Conservation (phyloP, 345 rosid species). For the Dipteronia dyeriana region DNA sequence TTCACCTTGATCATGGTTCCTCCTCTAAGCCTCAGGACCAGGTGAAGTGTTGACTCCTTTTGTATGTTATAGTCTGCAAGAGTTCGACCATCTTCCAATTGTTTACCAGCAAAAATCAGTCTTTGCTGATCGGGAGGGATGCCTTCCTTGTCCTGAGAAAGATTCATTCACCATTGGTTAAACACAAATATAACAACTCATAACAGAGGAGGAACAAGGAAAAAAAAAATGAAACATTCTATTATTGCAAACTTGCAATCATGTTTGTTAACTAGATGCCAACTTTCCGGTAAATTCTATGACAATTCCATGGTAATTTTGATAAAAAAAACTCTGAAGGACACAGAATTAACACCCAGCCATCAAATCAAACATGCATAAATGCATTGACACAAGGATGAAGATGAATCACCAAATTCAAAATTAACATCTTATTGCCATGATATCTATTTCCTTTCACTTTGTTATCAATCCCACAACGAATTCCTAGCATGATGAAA, state of each 20-base stretch:
- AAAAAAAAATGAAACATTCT: background rate
- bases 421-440: background rate
- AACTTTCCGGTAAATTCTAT: background rate
- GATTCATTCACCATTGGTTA: background rate
- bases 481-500: background rate
- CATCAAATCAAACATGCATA: background rate
- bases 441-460: background rate
- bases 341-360: background rate
- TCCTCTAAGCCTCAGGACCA: conserved; percentile 92
- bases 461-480: background rate
- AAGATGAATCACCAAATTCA: background rate
- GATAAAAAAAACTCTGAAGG: background rate
- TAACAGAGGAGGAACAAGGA: background rate
- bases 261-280: too few relatives aligned
- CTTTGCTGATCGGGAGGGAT: conserved; percentile 96
- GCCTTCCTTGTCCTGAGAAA: conserved; percentile 89
- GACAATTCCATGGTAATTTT: background rate
- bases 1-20: conserved; percentile 98
- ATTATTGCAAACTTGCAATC: background rate
- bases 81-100: conserved; percentile 93
- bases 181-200: background rate
- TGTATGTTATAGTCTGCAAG: conserved; percentile 90
- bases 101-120: conserved; percentile 92
- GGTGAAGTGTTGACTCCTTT: conserved; percentile 92
- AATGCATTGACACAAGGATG: background rate